Conservation (phyloP, 495 filamentous ascomycete genomes). For the Annulohypoxylon moriforme region DNA sequence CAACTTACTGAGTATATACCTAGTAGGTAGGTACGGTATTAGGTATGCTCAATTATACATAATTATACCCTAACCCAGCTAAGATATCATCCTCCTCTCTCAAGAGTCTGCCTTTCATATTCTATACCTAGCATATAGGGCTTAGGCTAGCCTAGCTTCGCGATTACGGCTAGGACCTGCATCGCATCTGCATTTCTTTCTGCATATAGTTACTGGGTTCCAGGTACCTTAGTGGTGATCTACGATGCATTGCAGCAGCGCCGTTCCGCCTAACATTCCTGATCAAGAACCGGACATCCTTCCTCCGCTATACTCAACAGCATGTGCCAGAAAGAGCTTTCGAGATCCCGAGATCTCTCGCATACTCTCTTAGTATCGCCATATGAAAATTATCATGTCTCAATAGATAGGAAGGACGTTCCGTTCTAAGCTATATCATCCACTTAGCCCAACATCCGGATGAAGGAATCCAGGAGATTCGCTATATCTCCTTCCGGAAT, state of each 20-base stretch:
- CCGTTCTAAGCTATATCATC: background rate
- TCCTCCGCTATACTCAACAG: conserved; percentile 28
- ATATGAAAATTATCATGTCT: conserved; percentile 1
- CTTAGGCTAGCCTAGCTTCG: conserved; percentile 2
- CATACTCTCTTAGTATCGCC: background rate
- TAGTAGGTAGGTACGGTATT: no score
- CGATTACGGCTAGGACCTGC: conserved; percentile 20
- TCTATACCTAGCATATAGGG: conserved; percentile 10
- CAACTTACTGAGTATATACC: no score
- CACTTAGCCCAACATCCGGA: conserved; percentile 13
- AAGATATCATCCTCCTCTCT: background rate
- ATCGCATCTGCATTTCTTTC: conserved; percentile 29
- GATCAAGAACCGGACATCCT: conserved; percentile 30
- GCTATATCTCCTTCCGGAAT: conserved; percentile 10
- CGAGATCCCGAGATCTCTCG: conserved; percentile 19
- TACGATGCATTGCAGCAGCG: conserved; percentile 40
- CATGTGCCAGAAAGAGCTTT: background rate
- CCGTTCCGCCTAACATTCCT: conserved; percentile 22
- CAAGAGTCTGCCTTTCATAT: background rate
- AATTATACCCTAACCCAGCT: background rate
- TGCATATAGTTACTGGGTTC: conserved; percentile 11
- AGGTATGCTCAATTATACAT: background rate
- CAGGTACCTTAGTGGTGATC: conserved; percentile 26
- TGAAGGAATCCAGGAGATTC: background rate
- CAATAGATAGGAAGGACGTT: conserved; percentile 4